Base-by-base conservation (phyloP, 1,284 basidiomycete species). In the Cutaneotrichosporon daszewskae region DNA sequence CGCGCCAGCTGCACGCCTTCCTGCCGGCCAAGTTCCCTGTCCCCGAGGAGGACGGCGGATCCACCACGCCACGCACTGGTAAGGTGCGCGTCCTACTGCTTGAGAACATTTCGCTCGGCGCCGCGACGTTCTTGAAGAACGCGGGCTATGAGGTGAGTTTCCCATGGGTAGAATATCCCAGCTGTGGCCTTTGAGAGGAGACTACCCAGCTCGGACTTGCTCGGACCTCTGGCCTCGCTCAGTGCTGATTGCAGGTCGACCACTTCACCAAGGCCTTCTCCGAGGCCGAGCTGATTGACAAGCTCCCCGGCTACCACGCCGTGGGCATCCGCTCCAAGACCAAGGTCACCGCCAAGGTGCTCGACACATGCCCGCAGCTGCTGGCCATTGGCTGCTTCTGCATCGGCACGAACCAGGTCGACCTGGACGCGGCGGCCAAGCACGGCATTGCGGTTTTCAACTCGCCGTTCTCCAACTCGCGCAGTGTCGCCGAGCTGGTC, bases 391-490 rank as follows among this genome's bases (percentile, higher is more conserved):
- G 95, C 31, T 99, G 95, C 73, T 99, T 99, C 81, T 99, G 95
- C 75, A 99, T 99, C 61, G 95, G 95, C 47, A 94, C 91, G 51
- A 98, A 98, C 74, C 95, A 98, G 72, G 95, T 98, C 60, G 91
- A 97, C 70, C 83, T 98, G 40, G 57, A 72, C 33, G 81, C 85
- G 4, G 91, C 94, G 28, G 82, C 87, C 37, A 81, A 81, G 48
- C 83, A 85, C 45, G 95, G 95, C 58, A 87, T 99, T 55, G 88
- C 92, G 28, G 95, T 99, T 43, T 99, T 99, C 80, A 99, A 99
- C 74, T 98, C 94, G 12, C 95, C 95, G 25, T 99, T 98, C 75
- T 94, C 95, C 70, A 99, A 99, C 75, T 98, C 95, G 32, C 88
- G 95, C 53, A 97, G 94, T 0, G 95, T 99, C 40, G 95, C 95